phyloP scores from a whole-genome alignment of 2,329 filamentous ascomycete species.

The Rasamsonia emersonii region DNA sequence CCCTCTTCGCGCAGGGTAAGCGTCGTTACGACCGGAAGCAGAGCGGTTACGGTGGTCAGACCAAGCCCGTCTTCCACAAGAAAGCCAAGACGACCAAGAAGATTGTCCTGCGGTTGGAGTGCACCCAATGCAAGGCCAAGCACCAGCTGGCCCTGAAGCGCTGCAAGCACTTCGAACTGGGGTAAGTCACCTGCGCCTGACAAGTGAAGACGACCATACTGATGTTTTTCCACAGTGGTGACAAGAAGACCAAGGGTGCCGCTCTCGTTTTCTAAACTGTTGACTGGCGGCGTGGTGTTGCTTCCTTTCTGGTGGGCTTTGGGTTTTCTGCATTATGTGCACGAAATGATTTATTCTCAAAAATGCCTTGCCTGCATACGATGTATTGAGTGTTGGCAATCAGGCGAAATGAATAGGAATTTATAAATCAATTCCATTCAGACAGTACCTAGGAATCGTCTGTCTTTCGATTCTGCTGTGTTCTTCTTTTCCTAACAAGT shows the following conservation, averaged over 20 bases:
- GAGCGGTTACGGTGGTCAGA: slow-evolving; percentile 99
- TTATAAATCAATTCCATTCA: no score
- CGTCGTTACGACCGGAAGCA: slow-evolving; percentile 99
- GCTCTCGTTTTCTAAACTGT: slow-evolving; percentile 98
- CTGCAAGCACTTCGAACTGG: slow-evolving; percentile 99
- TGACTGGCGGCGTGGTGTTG: no score
- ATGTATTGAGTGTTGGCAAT: no score
- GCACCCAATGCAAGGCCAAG: slow-evolving; percentile 97
- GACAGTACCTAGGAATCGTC: no score
- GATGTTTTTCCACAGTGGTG: slow-evolving; percentile 59
- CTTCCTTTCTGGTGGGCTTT: slow-evolving; percentile 34
- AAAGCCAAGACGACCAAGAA: slow-evolving; percentile 99
- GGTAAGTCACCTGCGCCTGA: slow-evolving; percentile 52
- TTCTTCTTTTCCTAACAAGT: no score
- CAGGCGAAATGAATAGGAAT: no score
- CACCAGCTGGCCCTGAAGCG: slow-evolving; percentile 96
- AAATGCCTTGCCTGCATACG: no score
- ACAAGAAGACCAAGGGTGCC: slow-evolving; percentile 99
- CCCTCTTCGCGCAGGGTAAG: slow-evolving; percentile 97
- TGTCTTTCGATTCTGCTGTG: no score
- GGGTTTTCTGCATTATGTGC: slow-evolving; percentile 35
- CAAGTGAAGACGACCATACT: slow-evolving; percentile 18
- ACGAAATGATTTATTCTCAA: no score
- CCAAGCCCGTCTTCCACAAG: slow-evolving; percentile 99
- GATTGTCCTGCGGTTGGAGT: slow-evolving; percentile 97